Percentiles rank a stretch among this genome's conserved stretches.
phyloP scores from a whole-genome alignment of 257 asterid genomes.

The Solanum raphanifolium region DNA sequence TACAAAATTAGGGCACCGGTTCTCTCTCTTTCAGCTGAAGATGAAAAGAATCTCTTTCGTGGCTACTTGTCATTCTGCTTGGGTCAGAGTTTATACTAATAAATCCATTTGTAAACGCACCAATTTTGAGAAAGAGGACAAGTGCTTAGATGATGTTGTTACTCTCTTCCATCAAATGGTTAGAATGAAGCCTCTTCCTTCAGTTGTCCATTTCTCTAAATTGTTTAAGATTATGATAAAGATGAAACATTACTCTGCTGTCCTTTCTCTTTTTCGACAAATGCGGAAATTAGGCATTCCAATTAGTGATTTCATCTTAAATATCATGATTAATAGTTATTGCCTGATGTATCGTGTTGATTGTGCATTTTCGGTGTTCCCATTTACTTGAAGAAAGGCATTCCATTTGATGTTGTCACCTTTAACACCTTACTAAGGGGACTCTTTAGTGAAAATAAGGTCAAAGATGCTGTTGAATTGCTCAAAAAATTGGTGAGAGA shows the following conservation, averaged over 20 bases:
- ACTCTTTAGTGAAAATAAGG: not conserved
- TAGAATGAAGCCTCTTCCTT: not conserved
- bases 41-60: too few species aligned
- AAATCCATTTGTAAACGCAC: too few species aligned
- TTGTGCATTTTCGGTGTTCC: slow-evolving; percentile 10
- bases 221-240: not conserved
- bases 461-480: slow-evolving; percentile 3
- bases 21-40: too few species aligned
- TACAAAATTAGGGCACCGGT: too few species aligned
- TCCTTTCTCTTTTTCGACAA: not conserved
- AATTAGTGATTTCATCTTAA: not conserved
- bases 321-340: not conserved
- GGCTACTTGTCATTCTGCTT: too few species aligned
- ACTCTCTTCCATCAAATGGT: slow-evolving; percentile 3
- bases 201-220: not conserved
- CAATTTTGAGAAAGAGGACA: too few species aligned
- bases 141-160: not conserved
- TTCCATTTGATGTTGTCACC: not conserved
- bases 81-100: too few species aligned
- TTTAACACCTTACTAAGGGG: slow-evolving; percentile 11
- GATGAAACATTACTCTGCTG: not conserved
- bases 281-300: slow-evolving; percentile 2
- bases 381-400: slow-evolving; percentile 3
- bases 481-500: slow-evolving; percentile 10
- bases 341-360: not conserved